These are phyloP conservation scores for Ceratocystis ficicola DNA, from an alignment of 2,329 filamentous ascomycete genomes.

Conservation along the genomic window DNA sequence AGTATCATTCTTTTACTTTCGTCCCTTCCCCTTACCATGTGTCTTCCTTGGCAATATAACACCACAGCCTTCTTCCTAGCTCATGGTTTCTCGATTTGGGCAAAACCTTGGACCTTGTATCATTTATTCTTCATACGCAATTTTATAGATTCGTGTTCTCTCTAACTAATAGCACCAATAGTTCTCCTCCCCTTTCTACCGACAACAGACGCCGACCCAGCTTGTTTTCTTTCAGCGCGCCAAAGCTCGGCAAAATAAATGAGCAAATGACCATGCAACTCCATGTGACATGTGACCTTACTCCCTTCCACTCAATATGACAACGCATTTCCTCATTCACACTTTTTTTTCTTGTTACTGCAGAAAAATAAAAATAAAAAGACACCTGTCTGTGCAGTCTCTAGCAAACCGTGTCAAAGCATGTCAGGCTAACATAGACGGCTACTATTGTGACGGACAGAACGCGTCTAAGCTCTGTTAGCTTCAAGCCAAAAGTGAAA, in stretches of 20 bases:
- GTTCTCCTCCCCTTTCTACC: neutral
- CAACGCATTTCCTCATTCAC: neutral
- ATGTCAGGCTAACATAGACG: no score
- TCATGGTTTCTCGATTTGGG: no score
- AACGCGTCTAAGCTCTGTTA: neutral
- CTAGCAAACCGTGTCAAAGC: neutral
- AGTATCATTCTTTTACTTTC: neutral
- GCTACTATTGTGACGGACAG: no score
- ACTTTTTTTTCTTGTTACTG: neutral
- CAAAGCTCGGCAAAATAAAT: constrained; percentile 1
- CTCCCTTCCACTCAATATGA: neutral
- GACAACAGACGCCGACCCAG: neutral
- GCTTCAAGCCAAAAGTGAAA: neutral
- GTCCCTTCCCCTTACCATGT: neutral
- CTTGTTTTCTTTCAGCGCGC: neutral
- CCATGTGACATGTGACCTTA: neutral
- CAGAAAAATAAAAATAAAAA: neutral
- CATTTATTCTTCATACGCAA: neutral
- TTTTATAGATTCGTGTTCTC: neutral
- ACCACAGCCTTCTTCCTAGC: neutral
- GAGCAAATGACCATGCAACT: neutral
- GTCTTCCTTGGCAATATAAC: neutral
- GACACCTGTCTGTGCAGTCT: neutral
- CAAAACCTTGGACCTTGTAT: neutral
- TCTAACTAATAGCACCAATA: neutral